Percentiles rank a stretch among this genome's conserved stretches.
Evolutionary conservation across 1,139 yeast genomes (phyloP).

Genomic region (Suhomyces wounanorum): DNA sequence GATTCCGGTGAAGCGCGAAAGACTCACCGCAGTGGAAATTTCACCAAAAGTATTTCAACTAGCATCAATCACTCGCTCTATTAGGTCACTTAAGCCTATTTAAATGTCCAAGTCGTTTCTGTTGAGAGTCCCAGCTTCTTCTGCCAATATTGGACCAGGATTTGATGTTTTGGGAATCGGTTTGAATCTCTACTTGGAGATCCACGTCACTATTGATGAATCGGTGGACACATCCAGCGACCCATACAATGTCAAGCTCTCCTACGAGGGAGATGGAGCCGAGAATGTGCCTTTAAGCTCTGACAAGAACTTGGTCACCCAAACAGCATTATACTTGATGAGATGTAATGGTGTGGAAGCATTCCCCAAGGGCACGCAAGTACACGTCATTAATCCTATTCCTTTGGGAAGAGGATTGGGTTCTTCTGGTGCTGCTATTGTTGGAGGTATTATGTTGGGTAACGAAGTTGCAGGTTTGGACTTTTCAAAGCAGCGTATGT

Average conservation of each 20-base stretch:
- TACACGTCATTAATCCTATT: conserved; percentile 84
- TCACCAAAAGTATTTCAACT: background rate
- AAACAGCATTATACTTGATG: conserved; percentile 87
- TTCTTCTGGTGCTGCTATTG: conserved; percentile 98
- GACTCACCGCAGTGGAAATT: background rate
- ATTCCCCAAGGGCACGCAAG: conserved; percentile 83
- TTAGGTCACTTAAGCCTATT: background rate
- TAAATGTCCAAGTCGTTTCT: conserved; percentile 39
- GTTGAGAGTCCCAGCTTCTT: conserved; percentile 90
- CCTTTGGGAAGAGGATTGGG: conserved; percentile 97
- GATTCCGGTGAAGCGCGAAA: background rate
- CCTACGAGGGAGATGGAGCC: conserved; percentile 78
- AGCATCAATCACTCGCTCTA: background rate
- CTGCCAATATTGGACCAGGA: conserved; percentile 98
- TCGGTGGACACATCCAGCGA: conserved; percentile 54
- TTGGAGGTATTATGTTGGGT: conserved; percentile 93
- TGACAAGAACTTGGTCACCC: conserved; percentile 80
- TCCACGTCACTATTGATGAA: conserved; percentile 66
- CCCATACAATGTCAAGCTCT: conserved; percentile 66
- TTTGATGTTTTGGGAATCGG: conserved; percentile 96
- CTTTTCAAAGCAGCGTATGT: conserved; percentile 74
- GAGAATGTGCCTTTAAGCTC: conserved; percentile 75
- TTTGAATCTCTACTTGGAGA: conserved; percentile 67
- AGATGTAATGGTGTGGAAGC: conserved; percentile 73
- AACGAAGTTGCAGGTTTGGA: conserved; percentile 77